Conservation (phyloP, 2,329 filamentous ascomycete genomes). For the Calonectria hawksworthii region DNA sequence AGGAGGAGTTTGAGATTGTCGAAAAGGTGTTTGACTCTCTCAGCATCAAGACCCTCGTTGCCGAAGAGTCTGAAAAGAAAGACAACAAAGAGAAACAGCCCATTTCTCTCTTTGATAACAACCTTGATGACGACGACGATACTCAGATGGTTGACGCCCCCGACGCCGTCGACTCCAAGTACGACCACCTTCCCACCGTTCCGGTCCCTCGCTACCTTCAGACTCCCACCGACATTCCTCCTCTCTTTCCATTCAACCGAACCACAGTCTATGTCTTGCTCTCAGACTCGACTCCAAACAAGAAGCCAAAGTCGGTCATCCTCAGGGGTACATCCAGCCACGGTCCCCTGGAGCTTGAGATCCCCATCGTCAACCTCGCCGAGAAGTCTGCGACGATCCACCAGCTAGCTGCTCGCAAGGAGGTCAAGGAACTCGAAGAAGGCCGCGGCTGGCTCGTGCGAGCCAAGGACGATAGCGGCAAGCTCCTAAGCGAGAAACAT, state of each 20-base stretch:
- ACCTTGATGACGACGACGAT: slow-evolving; percentile 59
- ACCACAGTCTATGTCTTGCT: slow-evolving; percentile 77
- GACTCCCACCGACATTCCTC: slow-evolving; percentile 72
- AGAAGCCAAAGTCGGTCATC: slow-evolving; percentile 65
- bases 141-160: slow-evolving; percentile 44
- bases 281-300: slow-evolving; percentile 59
- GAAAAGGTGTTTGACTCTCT: slow-evolving; percentile 68
- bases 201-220: slow-evolving; percentile 71
- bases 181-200: slow-evolving; percentile 67
- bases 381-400: slow-evolving; percentile 71
- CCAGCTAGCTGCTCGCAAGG: slow-evolving; percentile 78
- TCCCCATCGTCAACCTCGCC: slow-evolving; percentile 69
- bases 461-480: slow-evolving; percentile 60
- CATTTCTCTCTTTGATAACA: slow-evolving; percentile 73
- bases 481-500: slow-evolving; percentile 61
- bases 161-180: slow-evolving; percentile 50
- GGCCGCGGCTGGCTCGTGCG: slow-evolving; percentile 75
- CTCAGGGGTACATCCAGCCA: slow-evolving; percentile 69
- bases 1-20: slow-evolving; percentile 74
- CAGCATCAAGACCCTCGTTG: slow-evolving; percentile 50
- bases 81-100: slow-evolving; percentile 49
- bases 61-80: slow-evolving; percentile 28
- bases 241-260: slow-evolving; percentile 76
- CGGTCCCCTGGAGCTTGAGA: slow-evolving; percentile 73
- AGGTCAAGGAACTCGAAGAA: slow-evolving; percentile 78